Conservation (phyloP, 371 early-diverging fungal species). For the Mycotypha africana region DNA sequence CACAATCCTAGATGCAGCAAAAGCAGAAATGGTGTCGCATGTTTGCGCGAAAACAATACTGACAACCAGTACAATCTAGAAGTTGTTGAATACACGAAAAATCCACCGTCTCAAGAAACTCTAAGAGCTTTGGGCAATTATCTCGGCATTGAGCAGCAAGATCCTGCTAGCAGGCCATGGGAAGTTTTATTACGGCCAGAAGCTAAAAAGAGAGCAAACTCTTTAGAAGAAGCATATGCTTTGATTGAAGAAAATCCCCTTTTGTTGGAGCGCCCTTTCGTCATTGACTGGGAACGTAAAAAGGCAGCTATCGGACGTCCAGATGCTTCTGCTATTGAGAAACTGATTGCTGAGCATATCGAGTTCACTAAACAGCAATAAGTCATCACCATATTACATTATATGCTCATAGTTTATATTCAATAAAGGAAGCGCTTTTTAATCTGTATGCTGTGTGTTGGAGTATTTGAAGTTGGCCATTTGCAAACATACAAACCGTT, state of each 20-base stretch:
- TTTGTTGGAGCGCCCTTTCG: slow-evolving; percentile 41
- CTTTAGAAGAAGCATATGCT: slow-evolving; percentile 27
- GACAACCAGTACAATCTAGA: slow-evolving; percentile 22
- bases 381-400: no score
- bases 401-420: no score
- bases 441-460: no score
- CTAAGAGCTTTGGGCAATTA: slow-evolving; percentile 23
- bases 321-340: slow-evolving; percentile 25
- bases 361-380: no score
- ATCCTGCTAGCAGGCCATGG: slow-evolving; percentile 11
- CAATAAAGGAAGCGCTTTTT: no score
- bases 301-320: slow-evolving; percentile 45
- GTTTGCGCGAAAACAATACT: slow-evolving; percentile 24
- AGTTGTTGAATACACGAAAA: slow-evolving; percentile 23
- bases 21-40: slow-evolving; percentile 20
- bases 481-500: no score
- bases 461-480: no score
- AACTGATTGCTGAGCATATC: slow-evolving; percentile 13
- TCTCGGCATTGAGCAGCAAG: slow-evolving; percentile 19
- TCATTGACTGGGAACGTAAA: slow-evolving; percentile 37
- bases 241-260: slow-evolving; percentile 32
- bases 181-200: slow-evolving; percentile 29
- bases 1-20: slow-evolving; percentile 42
- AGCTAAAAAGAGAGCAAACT: slow-evolving; percentile 16
- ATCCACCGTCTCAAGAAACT: slow-evolving; percentile 20